Evolutionary conservation across 768 basidiomycete species (phyloP), one percentile per base, ranked within the genome.

Genomic region (Leccinellum rugosiceps): DNA sequence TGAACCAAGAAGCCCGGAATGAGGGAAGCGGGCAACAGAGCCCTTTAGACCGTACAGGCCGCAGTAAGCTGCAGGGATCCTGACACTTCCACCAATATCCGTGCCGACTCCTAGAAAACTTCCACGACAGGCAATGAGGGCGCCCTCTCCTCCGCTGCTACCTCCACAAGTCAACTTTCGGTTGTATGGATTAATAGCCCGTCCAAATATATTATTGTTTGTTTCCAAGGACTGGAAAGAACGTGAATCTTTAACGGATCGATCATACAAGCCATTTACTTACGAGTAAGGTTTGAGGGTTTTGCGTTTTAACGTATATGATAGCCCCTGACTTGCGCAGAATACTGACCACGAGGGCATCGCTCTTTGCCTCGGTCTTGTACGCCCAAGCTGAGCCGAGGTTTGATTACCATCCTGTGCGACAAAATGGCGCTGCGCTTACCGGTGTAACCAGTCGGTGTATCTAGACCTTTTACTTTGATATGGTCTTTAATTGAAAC

Each of bases 111-210:
- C 75, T 9, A 74, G 35, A 66, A 76, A 70, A 34, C 75, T 73
- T 55, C 79, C 80, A 19, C 73, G 71, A 28, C 74, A 67, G 30
- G 79, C 76, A 44, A 81, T 66, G 13, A 82, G 64, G 6, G 81
- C 78, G 30, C 74, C 70, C 59, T 81, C 80, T 30, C 80, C 80
- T 34, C 80, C 80, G 30, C 77, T 78, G 50, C 78, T 80, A 23
- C 80, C 80, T 35, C 80, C 80, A 14, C 72, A 62, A 25, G 76
- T 77, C 35, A 77, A 62, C 1, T 65, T 66, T 49, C 75, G 74
- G 66, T 83, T 83, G 70, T 76, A 78, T 0, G 94, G 94, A 67
- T 94, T 94, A 17, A 77, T 70, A 1, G 88, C 82, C 21, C 82
- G 77, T 0, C 92, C 94, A 55, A 71, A 74, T 17, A 72, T 51